Evolutionary conservation across 495 filamentous ascomycete genomes (phyloP), one percentile per base, ranked within the genome.

Genomic region (Penicillium nucicola): DNA sequence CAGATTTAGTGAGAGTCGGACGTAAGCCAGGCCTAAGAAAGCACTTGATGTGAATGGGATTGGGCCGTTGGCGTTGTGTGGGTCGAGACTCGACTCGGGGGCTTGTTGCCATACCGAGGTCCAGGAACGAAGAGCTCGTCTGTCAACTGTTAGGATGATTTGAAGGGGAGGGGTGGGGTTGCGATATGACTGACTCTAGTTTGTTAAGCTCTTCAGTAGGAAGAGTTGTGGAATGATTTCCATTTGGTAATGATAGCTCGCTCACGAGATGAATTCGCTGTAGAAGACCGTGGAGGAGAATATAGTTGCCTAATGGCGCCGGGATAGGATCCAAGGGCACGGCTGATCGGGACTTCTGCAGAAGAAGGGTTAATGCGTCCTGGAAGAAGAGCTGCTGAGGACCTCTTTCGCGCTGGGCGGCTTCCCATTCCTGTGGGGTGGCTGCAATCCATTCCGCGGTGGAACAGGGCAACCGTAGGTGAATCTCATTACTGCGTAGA

Each of bases 31-130:
- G 3, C 68, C 70, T 4, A 73, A 40, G n/a, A 73, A 56, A 9
- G 68, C 56, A 36, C 65, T 71, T 2, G 70, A 71, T 0, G 70
- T 73, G 45, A 73, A 73, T 23, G 70, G 68, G 2, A 73, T 70
- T 5, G 68, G 68, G 0, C 68, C 70, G 33, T 71, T 73, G 32
- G 61, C 65, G 34, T 73, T 73, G 32, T 71, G 63, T 30, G 70
- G 70, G 13, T 73, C 68, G 5, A 71, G 65, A 20, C 66, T 73
- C 30, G 70, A 73, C 42, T 73, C 70, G 7, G 70, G 70, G 23
- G 70, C 63, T 59, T 71, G 66, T 55, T 73, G 68, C 70, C 70
- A 73, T 11, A 71, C 68, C 1, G 65, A 64, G 6, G 68, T 73
- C 70, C 70, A 73, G 15, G 66, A 62, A 2, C 66, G 64, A 14